Conservation (phyloP, 2,329 filamentous ascomycete species). For the Biscogniauxia mediterranea region DNA sequence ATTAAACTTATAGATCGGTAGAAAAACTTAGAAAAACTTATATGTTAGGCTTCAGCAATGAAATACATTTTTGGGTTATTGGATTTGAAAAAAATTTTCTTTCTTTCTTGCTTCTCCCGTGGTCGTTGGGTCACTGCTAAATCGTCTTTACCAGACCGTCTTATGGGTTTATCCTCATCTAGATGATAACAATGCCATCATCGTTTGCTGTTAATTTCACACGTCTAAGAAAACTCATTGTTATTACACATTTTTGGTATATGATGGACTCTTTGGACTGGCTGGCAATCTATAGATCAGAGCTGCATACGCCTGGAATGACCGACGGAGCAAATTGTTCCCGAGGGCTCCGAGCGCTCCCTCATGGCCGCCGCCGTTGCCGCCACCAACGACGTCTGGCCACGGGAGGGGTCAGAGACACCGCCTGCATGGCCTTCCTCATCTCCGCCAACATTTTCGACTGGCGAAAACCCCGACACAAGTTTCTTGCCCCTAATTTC, state of each 20-base stretch:
- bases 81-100: too few relatives aligned
- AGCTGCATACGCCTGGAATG: too few relatives aligned
- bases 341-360: too few relatives aligned
- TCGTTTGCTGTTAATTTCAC: too few relatives aligned
- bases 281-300: too few relatives aligned
- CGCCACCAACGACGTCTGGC: too few relatives aligned
- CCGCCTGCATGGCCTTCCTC: background rate
- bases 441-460: background rate
- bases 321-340: too few relatives aligned
- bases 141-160: background rate
- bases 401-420: background rate
- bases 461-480: background rate
- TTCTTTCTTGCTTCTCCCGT: background rate
- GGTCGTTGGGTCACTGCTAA: background rate
- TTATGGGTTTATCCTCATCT: too few relatives aligned
- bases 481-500: background rate
- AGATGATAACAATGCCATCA: too few relatives aligned
- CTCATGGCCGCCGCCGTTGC: background rate
- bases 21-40: slow-evolving; percentile 1
- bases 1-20: slow-evolving; percentile 3
- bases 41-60: slow-evolving; percentile 5
- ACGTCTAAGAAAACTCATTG: too few relatives aligned
- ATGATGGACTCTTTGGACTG: too few relatives aligned
- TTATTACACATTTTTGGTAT: too few relatives aligned
- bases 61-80: background rate